Evolutionary conservation across 2,329 filamentous ascomycete species (phyloP).

Genomic region (Xylariomycetidae sp.): DNA sequence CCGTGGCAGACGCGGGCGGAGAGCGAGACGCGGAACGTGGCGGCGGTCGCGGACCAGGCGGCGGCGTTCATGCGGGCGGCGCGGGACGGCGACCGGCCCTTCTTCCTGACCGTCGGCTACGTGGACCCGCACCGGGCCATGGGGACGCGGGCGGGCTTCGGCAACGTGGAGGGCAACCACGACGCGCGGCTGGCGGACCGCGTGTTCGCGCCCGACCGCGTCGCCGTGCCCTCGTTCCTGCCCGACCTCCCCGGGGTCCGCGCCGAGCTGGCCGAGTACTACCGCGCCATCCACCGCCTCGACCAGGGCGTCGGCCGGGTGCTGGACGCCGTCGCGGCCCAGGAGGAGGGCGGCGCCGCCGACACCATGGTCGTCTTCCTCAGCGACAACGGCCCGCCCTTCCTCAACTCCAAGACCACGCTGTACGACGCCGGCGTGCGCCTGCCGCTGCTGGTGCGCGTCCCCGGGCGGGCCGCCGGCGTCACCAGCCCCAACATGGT

Average conservation of each 20-base stretch:
- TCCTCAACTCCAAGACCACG: constrained; percentile 2
- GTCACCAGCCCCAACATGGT: background rate
- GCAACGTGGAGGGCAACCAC: constrained; percentile 1
- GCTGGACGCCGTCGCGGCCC: background rate
- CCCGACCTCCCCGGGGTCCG: background rate
- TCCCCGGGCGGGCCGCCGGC: background rate
- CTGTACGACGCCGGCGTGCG: constrained; percentile 1
- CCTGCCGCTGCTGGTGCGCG: background rate
- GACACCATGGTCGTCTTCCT: background rate
- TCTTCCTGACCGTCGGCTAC: background rate
- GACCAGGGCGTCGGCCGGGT: constrained; percentile 1
- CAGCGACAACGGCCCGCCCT: constrained; percentile 1
- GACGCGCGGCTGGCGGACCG: background rate
- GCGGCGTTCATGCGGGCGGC: background rate
- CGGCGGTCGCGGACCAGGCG: background rate
- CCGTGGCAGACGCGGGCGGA: background rate
- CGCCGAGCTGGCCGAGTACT: constrained; percentile 1
- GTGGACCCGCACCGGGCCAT: background rate
- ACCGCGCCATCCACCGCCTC: background rate
- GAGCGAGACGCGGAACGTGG: background rate
- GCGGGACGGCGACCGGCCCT: background rate
- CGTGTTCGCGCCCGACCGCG: background rate
- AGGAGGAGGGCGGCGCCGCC: background rate
- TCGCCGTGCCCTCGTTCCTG: background rate
- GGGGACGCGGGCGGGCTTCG: background rate